Evolutionary conservation across 1,139 yeast genomes (phyloP).

Genomic region (Debaryomycetaceae sp.): DNA sequence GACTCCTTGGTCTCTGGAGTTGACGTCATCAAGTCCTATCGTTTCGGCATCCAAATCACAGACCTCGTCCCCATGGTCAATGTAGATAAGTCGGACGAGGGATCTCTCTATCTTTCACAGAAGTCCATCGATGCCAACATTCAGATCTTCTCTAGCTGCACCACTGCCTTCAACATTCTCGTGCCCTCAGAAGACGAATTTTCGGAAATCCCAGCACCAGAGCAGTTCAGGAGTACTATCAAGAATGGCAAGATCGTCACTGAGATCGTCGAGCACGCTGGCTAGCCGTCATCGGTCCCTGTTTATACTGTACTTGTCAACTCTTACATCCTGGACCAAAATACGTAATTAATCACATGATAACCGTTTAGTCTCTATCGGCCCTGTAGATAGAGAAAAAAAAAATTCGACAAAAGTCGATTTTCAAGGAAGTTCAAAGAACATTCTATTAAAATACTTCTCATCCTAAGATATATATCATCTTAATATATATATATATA

Average conservation of each 20-base stretch:
- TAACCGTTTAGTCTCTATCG: background rate
- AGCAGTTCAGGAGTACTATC: slow-evolving; percentile 69
- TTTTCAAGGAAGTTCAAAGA: slow-evolving; percentile 7
- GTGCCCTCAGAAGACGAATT: slow-evolving; percentile 65
- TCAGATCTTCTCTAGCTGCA: slow-evolving; percentile 71
- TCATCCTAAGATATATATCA: background rate
- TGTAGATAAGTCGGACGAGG: slow-evolving; percentile 86
- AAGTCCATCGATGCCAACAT: slow-evolving; percentile 64
- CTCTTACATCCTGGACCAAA: background rate
- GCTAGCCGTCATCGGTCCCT: slow-evolving; percentile 14
- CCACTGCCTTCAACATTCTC: slow-evolving; percentile 81
- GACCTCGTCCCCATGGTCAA: slow-evolving; percentile 79
- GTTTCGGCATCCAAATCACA: slow-evolving; percentile 80
- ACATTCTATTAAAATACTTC: slow-evolving; percentile 7
- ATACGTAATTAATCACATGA: background rate
- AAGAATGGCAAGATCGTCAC: slow-evolving; percentile 38
- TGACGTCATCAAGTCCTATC: slow-evolving; percentile 77
- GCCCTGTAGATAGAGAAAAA: slow-evolving; percentile 1
- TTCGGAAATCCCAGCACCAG: slow-evolving; percentile 79
- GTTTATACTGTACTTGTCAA: too few relatives aligned
- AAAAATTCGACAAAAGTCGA: slow-evolving; percentile 2
- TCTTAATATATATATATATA: background rate
- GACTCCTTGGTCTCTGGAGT: slow-evolving; percentile 86
- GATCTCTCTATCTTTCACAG: slow-evolving; percentile 72
- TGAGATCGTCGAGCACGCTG: slow-evolving; percentile 48